These are phyloP conservation scores for Solanum appendiculatum DNA, from an alignment of 257 asterid species.

Conservation along the genomic window DNA sequence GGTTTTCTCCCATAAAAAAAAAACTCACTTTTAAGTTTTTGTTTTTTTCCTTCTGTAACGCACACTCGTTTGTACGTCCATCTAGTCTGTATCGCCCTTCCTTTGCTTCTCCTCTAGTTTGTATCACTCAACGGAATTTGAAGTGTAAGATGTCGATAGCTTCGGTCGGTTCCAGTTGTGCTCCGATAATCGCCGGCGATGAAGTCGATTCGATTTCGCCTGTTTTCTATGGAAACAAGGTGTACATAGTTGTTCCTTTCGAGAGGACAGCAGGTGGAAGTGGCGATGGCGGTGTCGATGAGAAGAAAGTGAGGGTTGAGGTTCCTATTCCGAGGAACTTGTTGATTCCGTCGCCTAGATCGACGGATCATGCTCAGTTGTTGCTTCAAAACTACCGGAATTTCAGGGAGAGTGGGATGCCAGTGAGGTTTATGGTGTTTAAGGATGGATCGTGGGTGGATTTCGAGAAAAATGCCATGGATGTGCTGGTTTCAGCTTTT, in stretches of 20 bases:
- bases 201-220: not conserved
- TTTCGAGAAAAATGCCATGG: conserved; percentile 24
- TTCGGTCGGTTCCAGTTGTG: not conserved
- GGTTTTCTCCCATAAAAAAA: too few species aligned
- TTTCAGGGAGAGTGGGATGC: conserved; percentile 45
- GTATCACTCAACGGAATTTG: not conserved
- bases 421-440: conserved; percentile 45
- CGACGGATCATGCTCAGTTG: conserved; percentile 9
- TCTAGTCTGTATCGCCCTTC: not conserved
- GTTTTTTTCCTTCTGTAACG: too few species aligned
- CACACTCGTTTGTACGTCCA: too few species aligned
- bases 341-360: not conserved
- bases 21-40: too few species aligned
- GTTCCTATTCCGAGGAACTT: conserved; percentile 5
- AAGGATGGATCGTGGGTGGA: conserved; percentile 54
- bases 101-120: not conserved
- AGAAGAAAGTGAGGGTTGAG: not conserved
- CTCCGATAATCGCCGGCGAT: not conserved
- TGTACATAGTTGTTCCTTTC: not conserved
- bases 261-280: not conserved
- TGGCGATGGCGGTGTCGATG: conserved; percentile 3
- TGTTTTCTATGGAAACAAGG: not conserved
- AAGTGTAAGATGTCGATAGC: not conserved
- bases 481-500: conserved; percentile 38
- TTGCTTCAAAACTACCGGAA: conserved; percentile 45